phyloP scores from a whole-genome alignment of 2,329 filamentous ascomycete species.

The Diplodia sapinea region DNA sequence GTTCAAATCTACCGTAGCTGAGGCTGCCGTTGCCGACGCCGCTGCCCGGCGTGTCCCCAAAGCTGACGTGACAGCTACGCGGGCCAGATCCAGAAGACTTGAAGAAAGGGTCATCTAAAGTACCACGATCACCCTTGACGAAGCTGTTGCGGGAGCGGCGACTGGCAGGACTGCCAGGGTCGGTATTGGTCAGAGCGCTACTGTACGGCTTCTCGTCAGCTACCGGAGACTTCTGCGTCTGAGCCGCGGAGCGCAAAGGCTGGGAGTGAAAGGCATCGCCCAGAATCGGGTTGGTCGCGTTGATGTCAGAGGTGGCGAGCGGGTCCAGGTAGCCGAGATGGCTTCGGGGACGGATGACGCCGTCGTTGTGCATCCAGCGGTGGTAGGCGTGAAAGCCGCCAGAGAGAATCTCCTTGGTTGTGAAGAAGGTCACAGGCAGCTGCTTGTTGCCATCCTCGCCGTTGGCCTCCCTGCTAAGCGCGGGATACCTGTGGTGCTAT shows the following conservation, averaged over 20 bases:
- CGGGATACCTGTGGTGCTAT: neutral
- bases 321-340: slow-evolving; percentile 4
- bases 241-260: neutral
- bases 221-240: neutral
- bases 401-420: neutral
- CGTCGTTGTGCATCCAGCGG: neutral
- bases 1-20: neutral
- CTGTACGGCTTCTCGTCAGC: neutral
- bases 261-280: neutral
- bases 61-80: neutral
- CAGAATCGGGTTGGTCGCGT: neutral
- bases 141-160: neutral
- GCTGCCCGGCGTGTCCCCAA: no score
- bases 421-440: slow-evolving; percentile 1
- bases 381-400: neutral
- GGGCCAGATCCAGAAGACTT: neutral
- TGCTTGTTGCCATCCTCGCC: neutral
- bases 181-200: neutral
- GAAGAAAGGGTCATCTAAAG: neutral
- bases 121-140: neutral
- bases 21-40: neutral
- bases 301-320: slow-evolving; percentile 5
- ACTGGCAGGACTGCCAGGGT: neutral
- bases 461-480: neutral
- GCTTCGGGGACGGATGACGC: neutral